Evolutionary conservation across 257 asterid genomes (phyloP), one percentile per base, ranked within the genome.

Genomic region (Thymus mandschuricus): DNA sequence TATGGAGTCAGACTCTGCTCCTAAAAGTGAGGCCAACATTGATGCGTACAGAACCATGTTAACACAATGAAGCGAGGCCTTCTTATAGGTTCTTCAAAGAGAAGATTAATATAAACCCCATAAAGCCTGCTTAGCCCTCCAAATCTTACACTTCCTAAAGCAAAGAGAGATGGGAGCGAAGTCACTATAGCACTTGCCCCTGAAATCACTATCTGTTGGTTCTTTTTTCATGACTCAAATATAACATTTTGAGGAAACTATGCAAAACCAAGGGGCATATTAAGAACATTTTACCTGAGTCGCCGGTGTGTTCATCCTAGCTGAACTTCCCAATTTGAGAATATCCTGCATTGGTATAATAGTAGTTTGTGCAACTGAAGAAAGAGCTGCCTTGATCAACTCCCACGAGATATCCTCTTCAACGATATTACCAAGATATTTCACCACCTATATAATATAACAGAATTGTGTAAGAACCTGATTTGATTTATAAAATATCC

Each of bases 301-400:
- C 2, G 99, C 98, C 10, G 99, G 99, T 71, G 78, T 78, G 63
- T 95, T 95, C 99, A 95, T 95, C 83, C 99, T 78, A 38, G 97
- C 96, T 44, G 96, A 86, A 84, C 81, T 92, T 58, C 95, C 99
- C 76, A 95, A 80, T 34, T 91, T 86, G 55, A 95, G 94, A 44
- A 95, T 75, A 76, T 95, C 99, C 84, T 95, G 99, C 99, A 95
- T 95, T 5, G 97, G 98, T 75, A 95, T 82, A 68, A 95, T 87
- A 69, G 98, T 79, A 33, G 96, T 92, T 75, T 78, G 93, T 8
- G 98, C 92, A 43, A 92, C 90, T 21, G 99, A 95, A 76, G 96
- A 86, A 76, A 95, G 76, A 54, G 97, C 95, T 75, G 87, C 91
- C 70, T 79, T 84, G 74, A 89, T 95, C 69, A 95, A 71, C 52